Percentiles rank a stretch among this genome's conserved stretches.
Conservation (phyloP, 73 alveolate species). For the Diophrys sp. region DNA sequence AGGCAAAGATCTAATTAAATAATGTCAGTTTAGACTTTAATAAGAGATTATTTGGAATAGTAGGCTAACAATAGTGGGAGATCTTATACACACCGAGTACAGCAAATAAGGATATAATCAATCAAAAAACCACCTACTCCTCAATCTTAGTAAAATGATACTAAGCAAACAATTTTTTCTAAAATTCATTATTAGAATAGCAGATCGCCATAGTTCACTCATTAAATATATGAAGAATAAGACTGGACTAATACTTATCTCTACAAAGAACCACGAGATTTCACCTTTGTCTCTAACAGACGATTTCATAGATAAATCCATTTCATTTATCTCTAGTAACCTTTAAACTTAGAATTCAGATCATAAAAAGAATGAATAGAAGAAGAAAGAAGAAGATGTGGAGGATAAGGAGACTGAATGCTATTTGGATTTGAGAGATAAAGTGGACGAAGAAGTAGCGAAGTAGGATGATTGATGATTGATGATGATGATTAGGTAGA, state of each 20-base stretch:
- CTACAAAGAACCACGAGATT: not conserved
- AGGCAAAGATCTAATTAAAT: too few relatives aligned
- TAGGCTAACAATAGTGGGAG: not conserved
- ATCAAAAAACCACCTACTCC: too few relatives aligned
- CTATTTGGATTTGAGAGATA: too few relatives aligned
- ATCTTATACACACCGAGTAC: not conserved
- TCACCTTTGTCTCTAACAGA: not conserved
- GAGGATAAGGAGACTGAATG: too few relatives aligned
- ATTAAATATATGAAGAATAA: not conserved
- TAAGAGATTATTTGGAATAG: not conserved
- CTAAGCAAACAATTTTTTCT: too few relatives aligned
- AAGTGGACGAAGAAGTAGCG: too few relatives aligned
- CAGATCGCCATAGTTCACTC: not conserved
- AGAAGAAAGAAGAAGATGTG: too few relatives aligned
- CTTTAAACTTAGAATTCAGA: not conserved
- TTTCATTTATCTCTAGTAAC: not conserved
- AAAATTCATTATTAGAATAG: not conserved
- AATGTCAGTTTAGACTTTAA: not conserved
- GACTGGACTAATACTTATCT: not conserved
- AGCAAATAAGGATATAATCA: not conserved
- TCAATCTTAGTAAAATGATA: too few relatives aligned
- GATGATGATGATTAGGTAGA: too few relatives aligned
- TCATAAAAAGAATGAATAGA: too few relatives aligned
- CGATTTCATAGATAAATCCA: not conserved
- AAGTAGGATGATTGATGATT: too few relatives aligned